Percentiles rank a stretch among this genome's conserved stretches.
These are phyloP conservation scores for Boletus tomentosulus DNA, from an alignment of 768 basidiomycete genomes.

Conservation along the genomic window DNA sequence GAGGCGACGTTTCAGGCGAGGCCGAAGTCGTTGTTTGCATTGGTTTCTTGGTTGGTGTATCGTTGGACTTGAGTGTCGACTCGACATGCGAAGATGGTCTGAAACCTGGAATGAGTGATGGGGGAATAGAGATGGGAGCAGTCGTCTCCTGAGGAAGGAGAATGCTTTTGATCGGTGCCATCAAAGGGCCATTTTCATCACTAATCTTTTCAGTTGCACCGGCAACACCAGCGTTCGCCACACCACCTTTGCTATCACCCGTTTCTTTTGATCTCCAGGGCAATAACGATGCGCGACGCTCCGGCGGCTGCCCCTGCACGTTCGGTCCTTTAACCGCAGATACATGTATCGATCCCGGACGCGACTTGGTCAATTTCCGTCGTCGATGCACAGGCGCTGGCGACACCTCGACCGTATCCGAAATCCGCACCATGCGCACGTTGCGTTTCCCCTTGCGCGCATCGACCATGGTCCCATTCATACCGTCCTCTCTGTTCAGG, in stretches of 20 bases:
- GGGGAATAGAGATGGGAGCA: neutral
- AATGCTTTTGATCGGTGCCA: neutral
- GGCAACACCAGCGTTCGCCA: neutral
- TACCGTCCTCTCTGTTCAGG: neutral
- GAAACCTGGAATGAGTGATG: neutral
- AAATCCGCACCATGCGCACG: slow-evolving; percentile 24
- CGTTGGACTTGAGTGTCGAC: neutral
- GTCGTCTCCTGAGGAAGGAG: neutral
- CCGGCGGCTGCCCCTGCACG: neutral
- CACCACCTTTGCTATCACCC: neutral
- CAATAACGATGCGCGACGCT: slow-evolving; percentile 18
- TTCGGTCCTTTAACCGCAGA: neutral
- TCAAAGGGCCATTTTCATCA: neutral
- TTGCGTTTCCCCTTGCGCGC: slow-evolving; percentile 13
- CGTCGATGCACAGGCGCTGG: slow-evolving; percentile 7
- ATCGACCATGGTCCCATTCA: neutral
- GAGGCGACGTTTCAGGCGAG: slow-evolving; percentile 1
- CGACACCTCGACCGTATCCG: slow-evolving; percentile 22
- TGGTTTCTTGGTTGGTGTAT: neutral
- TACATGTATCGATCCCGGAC: neutral
- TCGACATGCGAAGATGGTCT: neutral
- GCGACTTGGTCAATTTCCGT: slow-evolving; percentile 24
- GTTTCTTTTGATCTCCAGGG: slow-evolving; percentile 21
- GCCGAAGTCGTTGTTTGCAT: neutral
- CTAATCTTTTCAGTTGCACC: neutral